Base-by-base conservation (phyloP, 495 filamentous ascomycete species). In the Aspergillus leporis region DNA sequence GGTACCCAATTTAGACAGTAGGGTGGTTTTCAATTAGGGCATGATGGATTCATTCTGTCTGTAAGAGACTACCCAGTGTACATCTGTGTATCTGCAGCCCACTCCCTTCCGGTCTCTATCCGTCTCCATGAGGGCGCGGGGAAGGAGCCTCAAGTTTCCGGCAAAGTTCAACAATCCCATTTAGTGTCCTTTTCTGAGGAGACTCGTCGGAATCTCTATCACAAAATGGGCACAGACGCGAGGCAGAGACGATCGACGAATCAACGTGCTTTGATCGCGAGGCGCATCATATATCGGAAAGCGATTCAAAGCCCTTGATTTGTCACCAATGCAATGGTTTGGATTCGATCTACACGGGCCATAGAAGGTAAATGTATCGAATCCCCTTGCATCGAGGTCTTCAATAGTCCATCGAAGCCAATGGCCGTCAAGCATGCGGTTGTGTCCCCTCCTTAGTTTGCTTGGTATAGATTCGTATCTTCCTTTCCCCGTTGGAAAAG, bases 311-410 rank as follows among this genome's bases (percentile, higher is more conserved):
- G 62, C 61, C 59, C 65, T 69, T 73, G 66, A 78, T 76, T 78
- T 76, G 75, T 76, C 72, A 70, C 70, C 72, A 53, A 46, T 31
- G 45, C 65, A 61, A 53, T 70, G 72, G 67, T 62, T 60, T 62
- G 34, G 10, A 36, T 53, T 57, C 60, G 70, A 75, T 77, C 72
- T 66, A 72, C 74, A 73, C 68, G 67, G 70, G 71, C 59, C 58
- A 54, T 63, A 66, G 40, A 32, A 10, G 41, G 60, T 52, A 60
- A 51, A 63, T 61, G 59, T 62, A 66, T 60, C 56, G 57, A 45
- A 49, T 70, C 71, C 70, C 75, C 75, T 78, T 78, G 71, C 65
- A 64, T 63, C 46, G 49, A 50, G 51, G 61, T 54, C 73, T 70
- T 73, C 71, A 72, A 75, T 74, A 77, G 64, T 72, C 41, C 54